Base-by-base conservation (phyloP, 257 asterid species). In the Nicotiana otophora region DNA sequence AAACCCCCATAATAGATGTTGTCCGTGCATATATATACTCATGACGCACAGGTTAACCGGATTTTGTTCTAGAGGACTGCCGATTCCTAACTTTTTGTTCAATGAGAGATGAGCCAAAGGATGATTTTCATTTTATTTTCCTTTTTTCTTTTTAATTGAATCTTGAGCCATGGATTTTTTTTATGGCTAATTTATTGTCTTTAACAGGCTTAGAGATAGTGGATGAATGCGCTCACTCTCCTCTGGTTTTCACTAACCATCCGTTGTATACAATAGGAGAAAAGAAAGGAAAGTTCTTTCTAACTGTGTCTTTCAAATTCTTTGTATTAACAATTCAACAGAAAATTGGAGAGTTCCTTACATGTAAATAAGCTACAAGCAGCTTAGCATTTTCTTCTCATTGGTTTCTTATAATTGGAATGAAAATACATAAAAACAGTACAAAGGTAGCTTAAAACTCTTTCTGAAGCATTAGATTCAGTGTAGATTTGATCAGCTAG, bases 1-100 rank as follows among this genome's bases (percentile, higher is more conserved):
- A 86, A 81, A 92, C 96, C 62, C 94, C 93, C 60, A 95, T 93
- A 34, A 48, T 87, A 60, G 99, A 95, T 75, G 90, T 93, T 4
- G 97, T 93, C 65, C 95, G 90, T 53, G 82, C 91, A 11, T 72
- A 86, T 80, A 77, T 91, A 46, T 80, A 57, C 77, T 85, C 89
- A 76, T 92, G 85, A 91, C 66, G 57, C 57, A 60, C 69, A 54
- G 69, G 76, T 48, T 82, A 87, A 84, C 80, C 81, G 81, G 89
- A 84, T 84, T 86, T 88, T 87, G 88, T 82, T 57, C 64, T 82
- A 64, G 81, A 78, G 46, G 15, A 15, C 60, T 51, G 57, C 83
- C 77, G 66, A 81, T 42, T 53, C 19, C 77, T 51, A 20, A 20
- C 28, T 26, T 48, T 64, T 77, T 77, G 74, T 51, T 72, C 85